phyloP scores from a whole-genome alignment of 768 basidiomycete species.

The Pulveroboletus sp. region DNA sequence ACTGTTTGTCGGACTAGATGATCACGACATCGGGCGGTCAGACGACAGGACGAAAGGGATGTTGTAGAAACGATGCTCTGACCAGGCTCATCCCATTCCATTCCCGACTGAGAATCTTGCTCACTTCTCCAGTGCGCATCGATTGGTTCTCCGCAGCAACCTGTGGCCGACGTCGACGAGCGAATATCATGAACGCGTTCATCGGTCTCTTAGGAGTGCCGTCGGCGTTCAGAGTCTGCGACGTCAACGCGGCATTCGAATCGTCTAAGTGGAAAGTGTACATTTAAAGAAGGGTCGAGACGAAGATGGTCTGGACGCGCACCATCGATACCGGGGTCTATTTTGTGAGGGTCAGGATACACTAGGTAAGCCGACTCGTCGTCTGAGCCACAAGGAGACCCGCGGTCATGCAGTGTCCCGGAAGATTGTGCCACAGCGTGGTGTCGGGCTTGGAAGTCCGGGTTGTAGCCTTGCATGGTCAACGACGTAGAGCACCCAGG shows the following conservation, averaged over 20 bases:
- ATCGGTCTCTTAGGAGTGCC: conserved; percentile 87
- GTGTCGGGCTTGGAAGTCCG: conserved; percentile 19
- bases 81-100: conserved; percentile 80
- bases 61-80: conserved; percentile 23
- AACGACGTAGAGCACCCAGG: conserved; percentile 7
- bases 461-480: conserved; percentile 28
- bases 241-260: conserved; percentile 49
- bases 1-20: conserved; percentile 71
- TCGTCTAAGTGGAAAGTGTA: conserved; percentile 30
- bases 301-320: conserved; percentile 8
- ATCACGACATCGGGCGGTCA: conserved; percentile 9
- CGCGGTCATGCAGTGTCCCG: conserved; percentile 37
- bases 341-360: conserved; percentile 35
- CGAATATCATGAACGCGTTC: conserved; percentile 95
- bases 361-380: conserved; percentile 38
- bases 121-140: conserved; percentile 87
- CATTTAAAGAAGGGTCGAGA: conserved; percentile 7
- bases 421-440: conserved; percentile 25
- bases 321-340: conserved; percentile 47
- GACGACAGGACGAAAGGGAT: conserved; percentile 2
- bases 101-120: conserved; percentile 82
- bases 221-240: conserved; percentile 78
- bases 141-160: conserved; percentile 84
- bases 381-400: conserved; percentile 54
- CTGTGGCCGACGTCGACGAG: conserved; percentile 74